Conservation (phyloP, 2,329 filamentous ascomycete species). For the Microsporum ferrugineum region DNA sequence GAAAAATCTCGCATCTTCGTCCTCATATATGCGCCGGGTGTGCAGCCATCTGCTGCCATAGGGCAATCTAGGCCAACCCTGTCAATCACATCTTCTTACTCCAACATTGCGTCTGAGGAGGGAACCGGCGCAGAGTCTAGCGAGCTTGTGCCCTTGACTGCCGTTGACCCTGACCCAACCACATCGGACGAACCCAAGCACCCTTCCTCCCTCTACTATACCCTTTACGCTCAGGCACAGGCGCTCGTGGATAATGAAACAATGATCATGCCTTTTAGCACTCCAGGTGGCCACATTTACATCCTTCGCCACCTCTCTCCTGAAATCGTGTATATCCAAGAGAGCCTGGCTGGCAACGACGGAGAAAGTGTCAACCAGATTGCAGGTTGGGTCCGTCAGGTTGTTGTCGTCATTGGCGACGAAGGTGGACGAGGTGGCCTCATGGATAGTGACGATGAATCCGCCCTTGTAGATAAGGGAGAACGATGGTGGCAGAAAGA, state of each 20-base stretch:
- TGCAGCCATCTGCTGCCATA: conserved; percentile 49
- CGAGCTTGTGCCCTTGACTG: conserved; percentile 47
- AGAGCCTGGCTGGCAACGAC: conserved; percentile 64
- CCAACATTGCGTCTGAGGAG: conserved; percentile 68
- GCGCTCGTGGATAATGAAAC: conserved; percentile 70
- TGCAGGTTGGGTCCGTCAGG: conserved; percentile 51
- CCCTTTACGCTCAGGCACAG: conserved; percentile 68
- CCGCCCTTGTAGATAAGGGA: conserved; percentile 24
- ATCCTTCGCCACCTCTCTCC: conserved; percentile 78
- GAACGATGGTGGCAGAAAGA: conserved; percentile 53
- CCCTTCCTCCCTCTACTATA: conserved; percentile 56
- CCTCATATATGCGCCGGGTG: conserved; percentile 72
- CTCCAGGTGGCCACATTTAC: conserved; percentile 68
- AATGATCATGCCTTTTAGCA: conserved; percentile 82
- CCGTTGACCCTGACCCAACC: conserved; percentile 37
- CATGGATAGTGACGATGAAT: conserved; percentile 62
- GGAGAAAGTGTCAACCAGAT: conserved; percentile 62
- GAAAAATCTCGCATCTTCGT: conserved; percentile 68
- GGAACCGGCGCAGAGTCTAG: conserved; percentile 31
- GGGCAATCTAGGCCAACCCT: conserved; percentile 41
- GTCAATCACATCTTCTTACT: conserved; percentile 70
- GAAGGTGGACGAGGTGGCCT: conserved; percentile 58
- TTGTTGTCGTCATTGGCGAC: conserved; percentile 48
- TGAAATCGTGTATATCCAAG: conserved; percentile 77
- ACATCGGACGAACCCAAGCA: conserved; percentile 31